A percentile compares a stretch with the other conserved stretches of the same genome.
These are phyloP conservation scores for Jamesozyma spencerorum DNA, from an alignment of 805 yeast species.

Conservation along the genomic window DNA sequence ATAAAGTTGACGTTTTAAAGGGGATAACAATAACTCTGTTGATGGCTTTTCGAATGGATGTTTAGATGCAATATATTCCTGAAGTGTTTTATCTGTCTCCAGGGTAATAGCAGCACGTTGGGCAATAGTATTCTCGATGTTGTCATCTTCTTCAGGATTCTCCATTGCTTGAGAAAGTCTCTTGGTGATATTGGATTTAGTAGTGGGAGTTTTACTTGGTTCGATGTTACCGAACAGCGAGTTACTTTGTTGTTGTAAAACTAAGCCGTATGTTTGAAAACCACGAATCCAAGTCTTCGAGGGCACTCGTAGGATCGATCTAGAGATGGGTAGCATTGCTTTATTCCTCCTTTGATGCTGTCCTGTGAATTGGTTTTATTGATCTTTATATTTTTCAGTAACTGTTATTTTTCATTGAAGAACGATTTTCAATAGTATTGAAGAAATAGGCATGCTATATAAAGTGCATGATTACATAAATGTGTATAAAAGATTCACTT, in stretches of 20 bases:
- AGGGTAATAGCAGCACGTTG: slow-evolving; percentile 24
- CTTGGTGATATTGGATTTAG: not conserved
- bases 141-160: slow-evolving; percentile 15
- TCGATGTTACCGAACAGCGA: slow-evolving; percentile 5
- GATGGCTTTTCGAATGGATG: slow-evolving; percentile 39
- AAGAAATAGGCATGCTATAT: no score
- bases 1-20: slow-evolving; percentile 62
- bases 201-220: not conserved
- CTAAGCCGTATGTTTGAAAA: no score
- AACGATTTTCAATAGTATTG: no score
- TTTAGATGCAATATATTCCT: slow-evolving; percentile 42
- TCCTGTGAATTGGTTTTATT: not conserved
- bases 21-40: slow-evolving; percentile 49
- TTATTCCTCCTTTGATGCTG: not conserved
- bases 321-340: not conserved
- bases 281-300: not conserved
- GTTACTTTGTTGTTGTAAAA: not conserved
- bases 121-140: slow-evolving; percentile 13
- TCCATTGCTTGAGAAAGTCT: slow-evolving; percentile 6
- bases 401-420: no score
- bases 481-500: no score
- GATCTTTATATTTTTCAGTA: no score
- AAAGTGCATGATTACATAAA: no score
- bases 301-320: not conserved
- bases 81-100: slow-evolving; percentile 32